Evolutionary conservation across 768 basidiomycete species (phyloP), one percentile per base, ranked within the genome.

Genomic region (Rhodosporidiobolus odoratus): DNA sequence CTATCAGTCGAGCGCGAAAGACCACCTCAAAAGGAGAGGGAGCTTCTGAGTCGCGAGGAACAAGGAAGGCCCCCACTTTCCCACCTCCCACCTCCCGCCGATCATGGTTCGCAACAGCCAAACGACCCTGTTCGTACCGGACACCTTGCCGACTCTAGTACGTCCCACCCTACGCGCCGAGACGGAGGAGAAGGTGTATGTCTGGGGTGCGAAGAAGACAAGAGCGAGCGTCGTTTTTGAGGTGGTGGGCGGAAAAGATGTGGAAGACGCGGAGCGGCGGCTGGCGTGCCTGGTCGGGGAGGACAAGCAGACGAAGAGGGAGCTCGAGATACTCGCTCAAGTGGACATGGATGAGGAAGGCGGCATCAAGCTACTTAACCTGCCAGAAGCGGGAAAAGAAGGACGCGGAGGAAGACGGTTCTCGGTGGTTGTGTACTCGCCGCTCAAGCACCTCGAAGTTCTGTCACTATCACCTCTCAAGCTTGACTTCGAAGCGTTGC

Each of bases 381-480:
- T n/a, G n/a, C n/a, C n/a, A n/a, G n/a, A n/a, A n/a, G n/a, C n/a
- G n/a, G n/a, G n/a, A n/a, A n/a, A n/a, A n/a, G n/a, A n/a, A n/a
- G n/a, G n/a, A n/a, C n/a, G n/a, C n/a, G n/a, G n/a, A 21, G 50
- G 21, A 17, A 4, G 7, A 37, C 43, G 12, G 27, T 66, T 21
- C 27, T 75, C 32, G 34, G 30, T 85, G 45, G 81, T 87, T 47
- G 80, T 83, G 60, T 89, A 88, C 76, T 77, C 79, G 54, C 83
- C 85, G 19, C 87, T 88, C 47, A 77, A 82, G n/a, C 78, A 81
- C 25, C 78, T 80, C 10, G 84, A 86, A 7, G 80, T 89, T 72
- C 87, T 90, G 74, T 79, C 85, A 0, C 77, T 88, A 30, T 81
- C 83, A 58, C 78, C 80, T 7, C 76, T 82, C 16, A 68, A 76